Evolutionary conservation across 306 rosid species (phyloP).

Genomic region (Abrus precatorius): DNA sequence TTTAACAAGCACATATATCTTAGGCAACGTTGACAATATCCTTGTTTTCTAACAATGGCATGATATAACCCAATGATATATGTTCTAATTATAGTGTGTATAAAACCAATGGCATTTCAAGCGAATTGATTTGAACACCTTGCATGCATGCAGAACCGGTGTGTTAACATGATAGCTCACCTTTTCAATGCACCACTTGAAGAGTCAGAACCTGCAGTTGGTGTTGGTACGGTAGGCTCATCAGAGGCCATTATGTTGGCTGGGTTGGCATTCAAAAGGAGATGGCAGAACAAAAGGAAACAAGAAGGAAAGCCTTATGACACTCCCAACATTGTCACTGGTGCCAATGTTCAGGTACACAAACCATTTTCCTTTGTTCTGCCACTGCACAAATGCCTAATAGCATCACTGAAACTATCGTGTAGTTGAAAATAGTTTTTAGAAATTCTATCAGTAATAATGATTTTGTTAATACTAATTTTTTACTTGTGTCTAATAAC

Average conservation of each 20-base stretch:
- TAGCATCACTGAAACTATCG: not conserved
- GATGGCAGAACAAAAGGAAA: slow-evolving; percentile 81
- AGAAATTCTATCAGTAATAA: not conserved
- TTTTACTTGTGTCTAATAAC: too few relatives aligned
- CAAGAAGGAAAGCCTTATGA: slow-evolving; percentile 72
- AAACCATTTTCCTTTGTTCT: not conserved
- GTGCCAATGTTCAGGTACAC: slow-evolving; percentile 92
- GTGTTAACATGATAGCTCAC: slow-evolving; percentile 97
- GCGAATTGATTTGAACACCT: not conserved
- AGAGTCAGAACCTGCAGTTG: slow-evolving; percentile 83
- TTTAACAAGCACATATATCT: not conserved
- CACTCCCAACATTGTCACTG: slow-evolving; percentile 94
- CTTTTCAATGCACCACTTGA: slow-evolving; percentile 89
- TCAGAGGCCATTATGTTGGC: slow-evolving; percentile 99
- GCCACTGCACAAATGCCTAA: not conserved
- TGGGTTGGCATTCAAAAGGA: slow-evolving; percentile 94
- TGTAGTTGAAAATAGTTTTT: not conserved
- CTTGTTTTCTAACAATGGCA: slow-evolving; percentile 6
- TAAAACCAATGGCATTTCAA: not conserved
- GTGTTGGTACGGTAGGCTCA: slow-evolving; percentile 94
- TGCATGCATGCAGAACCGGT: slow-evolving; percentile 72
- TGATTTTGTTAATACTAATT: too few relatives aligned
- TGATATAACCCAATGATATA: not conserved
- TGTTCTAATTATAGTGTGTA: not conserved
- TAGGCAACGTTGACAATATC: not conserved